Conservation (phyloP, 768 basidiomycete genomes). For the Boletus sp. region DNA sequence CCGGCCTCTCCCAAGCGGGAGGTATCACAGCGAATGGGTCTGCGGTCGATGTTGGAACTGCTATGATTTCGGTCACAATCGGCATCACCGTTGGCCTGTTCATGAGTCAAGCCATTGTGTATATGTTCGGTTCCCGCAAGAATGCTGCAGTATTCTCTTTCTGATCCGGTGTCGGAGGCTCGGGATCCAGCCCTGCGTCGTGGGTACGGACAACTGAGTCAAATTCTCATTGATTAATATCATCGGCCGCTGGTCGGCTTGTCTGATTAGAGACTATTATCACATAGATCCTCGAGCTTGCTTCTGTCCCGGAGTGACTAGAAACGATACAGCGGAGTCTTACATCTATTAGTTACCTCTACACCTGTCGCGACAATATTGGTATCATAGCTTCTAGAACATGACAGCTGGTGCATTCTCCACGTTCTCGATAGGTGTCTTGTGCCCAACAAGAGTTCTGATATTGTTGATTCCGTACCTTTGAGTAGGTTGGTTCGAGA, state of each 20-base stretch:
- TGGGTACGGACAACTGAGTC: constrained; percentile 4
- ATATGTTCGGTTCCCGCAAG: constrained; percentile 81
- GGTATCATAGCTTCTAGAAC: constrained; percentile 50
- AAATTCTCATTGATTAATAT: not conserved
- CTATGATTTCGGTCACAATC: constrained; percentile 88
- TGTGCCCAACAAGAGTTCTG: constrained; percentile 94
- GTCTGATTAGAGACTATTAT: not conserved
- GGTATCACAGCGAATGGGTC: constrained; percentile 79
- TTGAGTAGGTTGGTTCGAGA: constrained; percentile 2
- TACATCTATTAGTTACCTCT: constrained; percentile 6
- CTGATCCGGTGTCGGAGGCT: constrained; percentile 30
- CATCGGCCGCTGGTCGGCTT: constrained; percentile 6
- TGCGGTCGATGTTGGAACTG: constrained; percentile 80
- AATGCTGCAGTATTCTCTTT: constrained; percentile 85
- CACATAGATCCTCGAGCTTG: not conserved
- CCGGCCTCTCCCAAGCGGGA: constrained; percentile 82
- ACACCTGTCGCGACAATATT: not conserved
- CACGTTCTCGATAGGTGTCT: constrained; percentile 85
- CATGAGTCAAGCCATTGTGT: constrained; percentile 84
- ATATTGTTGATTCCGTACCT: constrained; percentile 99
- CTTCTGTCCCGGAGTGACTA: not conserved
- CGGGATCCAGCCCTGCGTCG: not conserved
- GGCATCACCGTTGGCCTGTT: constrained; percentile 89
- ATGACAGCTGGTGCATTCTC: constrained; percentile 89
- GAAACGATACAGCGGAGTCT: not conserved